Percentiles rank a stretch among this genome's conserved stretches.
phyloP scores from a whole-genome alignment of 192 early-diverging fungal genomes.

The Helicostylum pulchrum region DNA sequence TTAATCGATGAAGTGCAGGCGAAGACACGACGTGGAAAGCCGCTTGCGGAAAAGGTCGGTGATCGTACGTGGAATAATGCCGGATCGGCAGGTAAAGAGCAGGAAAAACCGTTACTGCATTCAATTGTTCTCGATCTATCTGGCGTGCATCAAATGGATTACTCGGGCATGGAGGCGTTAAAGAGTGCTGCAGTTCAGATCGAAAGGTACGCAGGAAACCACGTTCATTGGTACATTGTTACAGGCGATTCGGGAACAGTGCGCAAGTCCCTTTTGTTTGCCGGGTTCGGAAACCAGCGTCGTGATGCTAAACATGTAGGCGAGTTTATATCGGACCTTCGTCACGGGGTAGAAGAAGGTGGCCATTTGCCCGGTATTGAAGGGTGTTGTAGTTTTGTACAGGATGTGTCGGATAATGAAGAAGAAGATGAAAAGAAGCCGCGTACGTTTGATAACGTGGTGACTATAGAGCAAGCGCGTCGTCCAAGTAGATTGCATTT shows the following conservation, averaged over 20 bases:
- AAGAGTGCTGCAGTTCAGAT: constrained; percentile 53
- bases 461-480: background rate
- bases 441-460: background rate
- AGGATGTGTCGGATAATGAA: background rate
- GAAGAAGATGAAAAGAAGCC: background rate
- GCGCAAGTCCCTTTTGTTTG: constrained; percentile 18
- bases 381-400: constrained; percentile 6
- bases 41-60: constrained; percentile 4
- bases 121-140: constrained; percentile 82
- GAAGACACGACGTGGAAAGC: constrained; percentile 21
- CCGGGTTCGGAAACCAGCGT: constrained; percentile 31
- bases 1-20: constrained; percentile 40
- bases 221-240: constrained; percentile 27
- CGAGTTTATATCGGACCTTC: constrained; percentile 15
- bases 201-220: constrained; percentile 19
- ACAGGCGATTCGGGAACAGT: constrained; percentile 3
- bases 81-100: constrained; percentile 43
- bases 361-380: background rate
- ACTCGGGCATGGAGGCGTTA: constrained; percentile 74
- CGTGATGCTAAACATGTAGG: background rate
- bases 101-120: constrained; percentile 47
- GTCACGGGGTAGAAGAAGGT: background rate
- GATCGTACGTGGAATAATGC: constrained; percentile 27
- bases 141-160: constrained; percentile 75
- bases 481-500: too few relatives aligned